These are phyloP conservation scores for Termitomyces sp. DNA, from an alignment of 768 basidiomycete species.

Conservation along the genomic window DNA sequence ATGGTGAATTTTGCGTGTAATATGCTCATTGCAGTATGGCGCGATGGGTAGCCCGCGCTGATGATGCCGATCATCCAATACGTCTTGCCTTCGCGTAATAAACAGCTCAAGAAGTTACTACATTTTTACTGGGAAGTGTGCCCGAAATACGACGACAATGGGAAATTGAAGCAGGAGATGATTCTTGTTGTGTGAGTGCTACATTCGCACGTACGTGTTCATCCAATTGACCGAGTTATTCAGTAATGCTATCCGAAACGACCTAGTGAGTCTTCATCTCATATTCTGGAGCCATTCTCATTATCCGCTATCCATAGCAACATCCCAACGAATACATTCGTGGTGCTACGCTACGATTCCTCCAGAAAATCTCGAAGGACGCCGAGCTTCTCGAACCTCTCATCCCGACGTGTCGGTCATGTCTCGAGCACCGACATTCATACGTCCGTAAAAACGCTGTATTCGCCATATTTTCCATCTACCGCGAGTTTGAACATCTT, in stretches of 20 bases:
- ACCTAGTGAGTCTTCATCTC: conserved; percentile 58
- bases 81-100: conserved; percentile 91
- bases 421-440: conserved; percentile 95
- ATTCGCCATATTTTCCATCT: conserved; percentile 92
- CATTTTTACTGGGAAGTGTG: conserved; percentile 98
- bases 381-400: conserved; percentile 93
- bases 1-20: background rate
- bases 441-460: conserved; percentile 99
- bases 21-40: background rate
- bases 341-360: conserved; percentile 92
- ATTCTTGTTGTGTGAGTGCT: conserved; percentile 89
- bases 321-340: conserved; percentile 99
- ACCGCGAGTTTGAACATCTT: conserved; percentile 80
- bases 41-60: conserved; percentile 59
- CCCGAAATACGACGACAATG: conserved; percentile 94
- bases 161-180: conserved; percentile 99
- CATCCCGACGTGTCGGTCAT: conserved; percentile 87
- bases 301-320: conserved; percentile 51
- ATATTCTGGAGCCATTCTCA: background rate
- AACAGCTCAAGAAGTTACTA: conserved; percentile 93
- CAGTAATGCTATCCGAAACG: conserved; percentile 96
- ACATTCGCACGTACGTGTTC: background rate
- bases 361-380: conserved; percentile 93
- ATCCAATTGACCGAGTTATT: background rate
- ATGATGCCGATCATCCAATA: conserved; percentile 99